Evolutionary conservation across 176 grass and related monocot species (phyloP), one percentile per base, ranked within the genome.

Genomic region (Saccharum spontaneum): DNA sequence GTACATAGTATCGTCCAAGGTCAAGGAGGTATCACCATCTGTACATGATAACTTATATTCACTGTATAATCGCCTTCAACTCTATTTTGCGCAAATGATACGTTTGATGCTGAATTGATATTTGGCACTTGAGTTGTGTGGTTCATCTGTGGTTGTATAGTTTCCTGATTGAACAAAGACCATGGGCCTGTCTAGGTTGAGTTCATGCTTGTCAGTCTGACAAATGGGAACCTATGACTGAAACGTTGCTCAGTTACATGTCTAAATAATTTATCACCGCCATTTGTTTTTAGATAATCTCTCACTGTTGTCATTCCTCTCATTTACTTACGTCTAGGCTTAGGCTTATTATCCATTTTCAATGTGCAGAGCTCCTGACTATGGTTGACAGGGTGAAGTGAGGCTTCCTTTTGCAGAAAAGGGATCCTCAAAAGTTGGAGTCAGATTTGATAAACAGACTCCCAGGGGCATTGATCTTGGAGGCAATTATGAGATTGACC

Each of bases 351-450:
- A 82, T 83, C n/a, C 18, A 75, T 68, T 52, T 59, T 66, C 45
- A 72, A 73, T 92, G 44, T 87, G 82, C 78, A 98, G 95, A 85
- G 85, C 85, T 28, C 77, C 93, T 87, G 92, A 85, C 39, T 93
- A 90, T 89, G 95, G 93, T 71, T 90, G 81, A 54, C 87, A 88
- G 55, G 93, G 95, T 64, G 92, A 93, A 88, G 93, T 98, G 17
- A 71, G 87, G 34, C 95, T 98, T 87, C 80, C 86, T 91, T 98
- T 98, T 78, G 95, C 92, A 89, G 92, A 95, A 81, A 98, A 98
- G 43, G 91, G 83, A 40, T 88, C 89, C 45, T 95, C 95, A 57
- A 98, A 98, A 89, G 43, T 98, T 71, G 93, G 93, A 84, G 89
- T 98, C 68, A 90, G 95, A 87, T 95, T 98, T 12, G 95, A 95